A percentile compares a stretch with the other conserved stretches of the same genome.
phyloP scores from a whole-genome alignment of 768 basidiomycete genomes.

The Rhodotorula kratochvilovae region DNA sequence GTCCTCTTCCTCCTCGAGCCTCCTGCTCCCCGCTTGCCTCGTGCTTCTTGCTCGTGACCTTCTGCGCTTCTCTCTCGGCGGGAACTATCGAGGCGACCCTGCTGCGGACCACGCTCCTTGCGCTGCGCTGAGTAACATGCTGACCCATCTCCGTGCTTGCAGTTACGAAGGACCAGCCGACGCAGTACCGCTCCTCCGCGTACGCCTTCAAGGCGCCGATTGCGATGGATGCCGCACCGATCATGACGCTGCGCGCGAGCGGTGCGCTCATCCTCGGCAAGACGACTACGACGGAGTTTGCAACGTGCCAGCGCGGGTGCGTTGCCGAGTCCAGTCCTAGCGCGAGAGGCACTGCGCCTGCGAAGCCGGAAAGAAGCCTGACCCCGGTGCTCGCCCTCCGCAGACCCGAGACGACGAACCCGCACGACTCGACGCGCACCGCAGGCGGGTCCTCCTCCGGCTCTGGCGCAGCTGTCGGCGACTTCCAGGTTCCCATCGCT shows the following conservation, averaged over 20 bases:
- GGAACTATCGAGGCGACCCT: no score
- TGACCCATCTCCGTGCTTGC: background rate
- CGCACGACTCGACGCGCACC: constrained; percentile 43
- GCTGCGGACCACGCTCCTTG: no score
- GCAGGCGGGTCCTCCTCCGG: constrained; percentile 47
- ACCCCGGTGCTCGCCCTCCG: no score
- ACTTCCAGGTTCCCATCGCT: constrained; percentile 45
- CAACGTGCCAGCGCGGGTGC: constrained; percentile 39
- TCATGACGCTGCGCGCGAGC: constrained; percentile 40
- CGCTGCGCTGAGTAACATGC: no score
- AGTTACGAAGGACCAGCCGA: constrained; percentile 45
- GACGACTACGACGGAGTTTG: constrained; percentile 46
- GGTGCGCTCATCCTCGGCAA: constrained; percentile 42
- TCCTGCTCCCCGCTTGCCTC: no score
- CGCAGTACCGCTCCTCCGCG: constrained; percentile 42
- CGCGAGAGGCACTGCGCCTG: no score
- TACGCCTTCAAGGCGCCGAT: constrained; percentile 43
- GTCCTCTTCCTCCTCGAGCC: background rate
- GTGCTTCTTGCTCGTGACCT: no score
- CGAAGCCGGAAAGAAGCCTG: background rate
- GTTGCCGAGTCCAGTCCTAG: no score
- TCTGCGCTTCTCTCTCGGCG: no score
- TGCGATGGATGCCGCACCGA: constrained; percentile 41
- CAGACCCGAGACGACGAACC: constrained; percentile 33
- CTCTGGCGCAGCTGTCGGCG: constrained; percentile 46